Evolutionary conservation across 345 rosid genomes (phyloP).

Genomic region (Mallotus nudiflorus): DNA sequence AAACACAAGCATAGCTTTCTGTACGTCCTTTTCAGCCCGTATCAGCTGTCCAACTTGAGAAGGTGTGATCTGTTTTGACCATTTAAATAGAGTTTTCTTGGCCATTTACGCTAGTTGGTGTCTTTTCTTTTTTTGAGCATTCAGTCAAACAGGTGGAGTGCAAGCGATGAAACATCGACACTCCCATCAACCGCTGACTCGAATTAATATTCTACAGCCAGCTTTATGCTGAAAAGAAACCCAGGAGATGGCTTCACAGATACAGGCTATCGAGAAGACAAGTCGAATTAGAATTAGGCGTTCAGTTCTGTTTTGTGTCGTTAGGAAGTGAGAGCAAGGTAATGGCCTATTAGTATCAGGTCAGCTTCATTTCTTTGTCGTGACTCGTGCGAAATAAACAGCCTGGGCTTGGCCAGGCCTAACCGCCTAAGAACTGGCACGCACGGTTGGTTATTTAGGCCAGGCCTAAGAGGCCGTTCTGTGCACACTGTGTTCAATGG

Average conservation of each 20-base stretch:
- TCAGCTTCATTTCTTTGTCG: no score
- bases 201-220: background rate
- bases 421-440: no score
- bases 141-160: conserved; percentile 1
- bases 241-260: background rate
- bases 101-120: background rate
- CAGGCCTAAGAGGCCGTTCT: no score
- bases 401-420: no score
- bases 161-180: background rate
- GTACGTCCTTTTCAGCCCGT: conserved; percentile 56
- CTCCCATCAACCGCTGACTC: accelerated
- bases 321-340: background rate
- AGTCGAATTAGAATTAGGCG: no score
- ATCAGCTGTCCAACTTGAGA: conserved; percentile 50
- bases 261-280: background rate
- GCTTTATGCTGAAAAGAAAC: background rate
- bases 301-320: background rate
- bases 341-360: no score
- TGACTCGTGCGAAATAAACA: no score
- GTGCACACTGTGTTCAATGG: no score
- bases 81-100: conserved; percentile 12
- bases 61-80: conserved; percentile 17
- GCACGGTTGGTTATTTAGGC: no score
- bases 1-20: conserved; percentile 57
- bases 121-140: background rate